Base-by-base conservation (phyloP, 257 asterid genomes). In the Jacaranda copaia region DNA sequence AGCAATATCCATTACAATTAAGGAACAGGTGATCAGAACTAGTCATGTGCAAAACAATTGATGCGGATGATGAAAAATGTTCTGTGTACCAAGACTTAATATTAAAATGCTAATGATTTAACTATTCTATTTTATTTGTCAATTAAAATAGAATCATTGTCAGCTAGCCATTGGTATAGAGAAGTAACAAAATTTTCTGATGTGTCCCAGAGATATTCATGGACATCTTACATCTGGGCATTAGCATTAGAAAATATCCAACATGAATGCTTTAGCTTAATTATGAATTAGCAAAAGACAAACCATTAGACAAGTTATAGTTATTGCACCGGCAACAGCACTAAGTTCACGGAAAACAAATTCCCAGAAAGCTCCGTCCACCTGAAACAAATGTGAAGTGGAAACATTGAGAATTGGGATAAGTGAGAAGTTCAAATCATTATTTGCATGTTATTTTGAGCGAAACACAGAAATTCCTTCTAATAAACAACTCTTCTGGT, bases 221-320 rank as follows among this genome's bases (percentile, higher is more conserved):
- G 38, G 46, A 45, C 71, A 56, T 35, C 36, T 32, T 19, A 48
- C 45, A 60, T 48, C 72, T 64, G 20, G 40, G 46, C 63, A 13
- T 8, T 36, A 46, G 42, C 3, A 59, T 63, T 5, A 8, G 5
- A 70, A 56, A 25, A 77, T 46, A 77, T 69, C 7, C 16, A 58
- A 67, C 46, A 71, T 40, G 60, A 66, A 52, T 68, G 57, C 3
- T 60, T 68, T 73, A 6, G 74, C 58, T 72, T 18, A 72, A 71
- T 68, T 73, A 79, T 65, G 79, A 77, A 76, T 73, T 16, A 71
- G 82, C 62, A 79, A 79, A 79, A 82, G 58, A 88, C 96, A 57
- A 58, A 95, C 98, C 98, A 96, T 90, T 79, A 96, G 93, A 84
- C 96, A 91, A 42, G 95, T 93, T 86, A 93, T 96, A 64, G 99